Conservation (phyloP, 306 rosid genomes). For the Cucurbita moschata region DNA sequence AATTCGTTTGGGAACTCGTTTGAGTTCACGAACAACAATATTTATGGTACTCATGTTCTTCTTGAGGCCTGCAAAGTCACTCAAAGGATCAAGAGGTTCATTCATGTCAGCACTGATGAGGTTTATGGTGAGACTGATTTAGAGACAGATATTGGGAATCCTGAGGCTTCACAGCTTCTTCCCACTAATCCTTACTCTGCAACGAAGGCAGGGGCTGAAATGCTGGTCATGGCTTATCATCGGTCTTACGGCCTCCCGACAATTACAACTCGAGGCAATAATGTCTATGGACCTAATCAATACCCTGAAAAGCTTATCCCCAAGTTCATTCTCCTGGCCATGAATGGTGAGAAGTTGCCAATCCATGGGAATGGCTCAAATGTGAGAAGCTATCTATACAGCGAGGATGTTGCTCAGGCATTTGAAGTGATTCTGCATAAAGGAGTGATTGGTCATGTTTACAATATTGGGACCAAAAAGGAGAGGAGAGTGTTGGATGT, state of each 20-base stretch:
- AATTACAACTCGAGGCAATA: slow-evolving; percentile 52
- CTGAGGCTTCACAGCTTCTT: slow-evolving; percentile 54
- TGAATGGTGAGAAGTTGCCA: slow-evolving; percentile 54
- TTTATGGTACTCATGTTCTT: slow-evolving; percentile 64
- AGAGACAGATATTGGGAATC: slow-evolving; percentile 40
- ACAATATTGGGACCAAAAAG: slow-evolving; percentile 50
- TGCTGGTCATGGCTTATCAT: slow-evolving; percentile 68
- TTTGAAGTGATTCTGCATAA: slow-evolving; percentile 70
- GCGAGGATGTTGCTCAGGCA: slow-evolving; percentile 58
- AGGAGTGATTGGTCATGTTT: slow-evolving; percentile 52
- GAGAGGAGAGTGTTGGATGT: slow-evolving; percentile 53
- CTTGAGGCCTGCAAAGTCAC: slow-evolving; percentile 58
- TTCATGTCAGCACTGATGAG: slow-evolving; percentile 71
- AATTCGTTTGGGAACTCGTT: slow-evolving; percentile 65
- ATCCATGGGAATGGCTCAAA: slow-evolving; percentile 67
- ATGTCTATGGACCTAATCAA: slow-evolving; percentile 64
- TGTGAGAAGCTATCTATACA: slow-evolving; percentile 53
- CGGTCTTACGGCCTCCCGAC: slow-evolving; percentile 48
- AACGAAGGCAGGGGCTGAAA: slow-evolving; percentile 69
- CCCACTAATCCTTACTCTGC: slow-evolving; percentile 74
- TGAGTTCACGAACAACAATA: slow-evolving; percentile 63
- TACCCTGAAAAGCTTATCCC: slow-evolving; percentile 67
- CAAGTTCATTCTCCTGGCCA: slow-evolving; percentile 47
- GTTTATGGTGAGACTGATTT: slow-evolving; percentile 64
- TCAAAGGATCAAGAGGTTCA: slow-evolving; percentile 39